Evolutionary conservation across 1,139 yeast species (phyloP).

Genomic region (Hemisphaericaspora lyxosophila): DNA sequence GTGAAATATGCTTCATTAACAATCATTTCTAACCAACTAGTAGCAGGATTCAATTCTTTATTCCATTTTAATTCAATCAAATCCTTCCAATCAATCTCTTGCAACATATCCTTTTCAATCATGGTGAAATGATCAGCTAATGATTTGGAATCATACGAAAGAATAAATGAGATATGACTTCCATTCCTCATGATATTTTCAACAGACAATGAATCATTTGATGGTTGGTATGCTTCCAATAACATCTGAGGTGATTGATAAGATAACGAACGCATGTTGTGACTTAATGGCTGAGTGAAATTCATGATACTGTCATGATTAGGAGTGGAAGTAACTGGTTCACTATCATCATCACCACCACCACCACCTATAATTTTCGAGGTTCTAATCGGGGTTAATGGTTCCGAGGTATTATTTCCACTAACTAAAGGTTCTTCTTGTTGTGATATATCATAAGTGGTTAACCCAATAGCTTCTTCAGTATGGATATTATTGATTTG

Average conservation of each 20-base stretch:
- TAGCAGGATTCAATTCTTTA: slow-evolving; percentile 64
- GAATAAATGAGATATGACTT: slow-evolving; percentile 74
- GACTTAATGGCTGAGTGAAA: neutral
- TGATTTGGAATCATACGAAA: slow-evolving; percentile 63
- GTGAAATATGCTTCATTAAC: slow-evolving; percentile 55
- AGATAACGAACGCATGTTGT: neutral
- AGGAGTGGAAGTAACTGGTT: slow-evolving; percentile 19
- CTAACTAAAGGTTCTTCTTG: slow-evolving; percentile 22
- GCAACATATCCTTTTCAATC: slow-evolving; percentile 79
- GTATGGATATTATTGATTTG: slow-evolving; percentile 46
- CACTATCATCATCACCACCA: slow-evolving; percentile 2
- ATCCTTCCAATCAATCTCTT: slow-evolving; percentile 92
- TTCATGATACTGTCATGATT: slow-evolving; percentile 1
- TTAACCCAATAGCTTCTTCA: slow-evolving; percentile 34
- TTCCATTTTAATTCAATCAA: slow-evolving; percentile 77
- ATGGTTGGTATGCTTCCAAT: slow-evolving; percentile 36
- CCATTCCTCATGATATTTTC: slow-evolving; percentile 37
- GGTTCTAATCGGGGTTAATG: slow-evolving; percentile 25
- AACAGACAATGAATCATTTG: slow-evolving; percentile 31
- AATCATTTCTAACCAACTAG: slow-evolving; percentile 82
- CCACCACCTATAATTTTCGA: neutral
- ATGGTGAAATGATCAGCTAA: slow-evolving; percentile 81
- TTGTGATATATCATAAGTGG: slow-evolving; percentile 22
- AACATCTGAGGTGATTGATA: slow-evolving; percentile 35
- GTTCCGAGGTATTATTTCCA: neutral